Percentiles rank a stretch among this genome's conserved stretches.
phyloP scores from a whole-genome alignment of 768 basidiomycete genomes.

The Flagelloscypha sp. region DNA sequence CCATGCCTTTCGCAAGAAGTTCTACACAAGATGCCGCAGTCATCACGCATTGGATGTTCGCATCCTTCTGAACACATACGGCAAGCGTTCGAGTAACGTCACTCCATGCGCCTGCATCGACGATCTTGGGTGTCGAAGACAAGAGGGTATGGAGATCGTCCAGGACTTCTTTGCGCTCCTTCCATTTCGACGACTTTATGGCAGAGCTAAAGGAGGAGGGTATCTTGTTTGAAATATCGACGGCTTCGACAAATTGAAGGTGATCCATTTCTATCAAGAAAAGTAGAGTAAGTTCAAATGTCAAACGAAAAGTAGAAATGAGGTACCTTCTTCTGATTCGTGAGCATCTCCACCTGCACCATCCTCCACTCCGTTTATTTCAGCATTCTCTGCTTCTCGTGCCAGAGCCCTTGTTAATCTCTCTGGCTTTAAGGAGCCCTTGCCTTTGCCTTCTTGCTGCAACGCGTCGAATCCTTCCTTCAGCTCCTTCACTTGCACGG shows the following conservation, averaged over 20 bases:
- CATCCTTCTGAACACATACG: conserved; percentile 74
- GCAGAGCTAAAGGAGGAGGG: conserved; percentile 65
- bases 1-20: conserved; percentile 76
- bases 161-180: conserved; percentile 87
- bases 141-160: conserved; percentile 74
- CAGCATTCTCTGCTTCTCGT: conserved; percentile 53
- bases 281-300: conserved; percentile 8
- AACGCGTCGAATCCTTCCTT: conserved; percentile 82
- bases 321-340: conserved; percentile 38
- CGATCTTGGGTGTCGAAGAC: conserved; percentile 63
- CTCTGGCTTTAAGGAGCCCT: conserved; percentile 72
- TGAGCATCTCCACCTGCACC: conserved; percentile 25
- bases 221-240: conserved; percentile 69
- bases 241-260: conserved; percentile 69
- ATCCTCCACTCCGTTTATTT: conserved; percentile 27
- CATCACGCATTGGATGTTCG: conserved; percentile 94
- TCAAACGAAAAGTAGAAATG: conserved; percentile 2
- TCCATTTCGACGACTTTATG: conserved; percentile 93
- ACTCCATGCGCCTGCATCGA: conserved; percentile 69
- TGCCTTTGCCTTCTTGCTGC: conserved; percentile 81
- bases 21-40: conserved; percentile 81
- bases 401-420: conserved; percentile 70
- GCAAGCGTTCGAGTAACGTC: conserved; percentile 75
- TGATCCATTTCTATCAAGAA: conserved; percentile 55
- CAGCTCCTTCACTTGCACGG: conserved; percentile 93